A percentile compares a stretch with the other conserved stretches of the same genome.
Evolutionary conservation across 805 yeast genomes (phyloP).

Genomic region (Tetrapisispora arboricola): DNA sequence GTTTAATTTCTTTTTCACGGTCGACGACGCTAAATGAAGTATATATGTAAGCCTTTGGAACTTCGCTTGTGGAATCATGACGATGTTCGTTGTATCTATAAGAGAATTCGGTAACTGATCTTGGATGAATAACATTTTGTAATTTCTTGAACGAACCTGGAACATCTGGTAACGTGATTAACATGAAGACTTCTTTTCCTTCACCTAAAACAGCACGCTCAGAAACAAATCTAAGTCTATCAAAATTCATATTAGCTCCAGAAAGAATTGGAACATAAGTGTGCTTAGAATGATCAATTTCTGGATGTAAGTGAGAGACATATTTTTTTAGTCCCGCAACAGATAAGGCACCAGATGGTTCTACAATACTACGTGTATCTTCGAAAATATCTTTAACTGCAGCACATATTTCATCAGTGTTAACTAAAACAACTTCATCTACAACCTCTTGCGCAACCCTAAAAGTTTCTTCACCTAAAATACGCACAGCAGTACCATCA

Average conservation of each 20-base stretch:
- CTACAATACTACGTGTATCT: constrained; percentile 87
- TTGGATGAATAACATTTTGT: constrained; percentile 71
- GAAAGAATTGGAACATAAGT: constrained; percentile 79
- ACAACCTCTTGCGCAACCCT: constrained; percentile 64
- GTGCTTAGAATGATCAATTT: constrained; percentile 55
- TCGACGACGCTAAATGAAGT: constrained; percentile 79
- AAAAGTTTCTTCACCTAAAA: constrained; percentile 86
- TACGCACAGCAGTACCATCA: constrained; percentile 94
- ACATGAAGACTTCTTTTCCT: constrained; percentile 89
- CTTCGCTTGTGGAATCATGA: constrained; percentile 28
- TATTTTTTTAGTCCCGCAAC: constrained; percentile 92
- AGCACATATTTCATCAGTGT: constrained; percentile 91
- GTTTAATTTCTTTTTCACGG: constrained; percentile 60
- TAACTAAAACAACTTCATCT: constrained; percentile 80
- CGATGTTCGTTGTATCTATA: constrained; percentile 56
- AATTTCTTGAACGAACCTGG: constrained; percentile 84
- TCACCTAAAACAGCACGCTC: constrained; percentile 98
- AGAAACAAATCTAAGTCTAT: constrained; percentile 86
- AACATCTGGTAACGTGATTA: constrained; percentile 80
- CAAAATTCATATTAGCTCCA: constrained; percentile 98
- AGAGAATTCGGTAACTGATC: constrained; percentile 88
- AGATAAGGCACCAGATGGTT: constrained; percentile 94
- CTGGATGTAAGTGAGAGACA: constrained; percentile 49
- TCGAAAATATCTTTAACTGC: constrained; percentile 95
- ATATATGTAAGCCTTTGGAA: constrained; percentile 62